Evolutionary conservation across 164 flowering plant genomes (phyloP), one percentile per base, ranked within the genome.

Genomic region (Houttuynia cordata): DNA sequence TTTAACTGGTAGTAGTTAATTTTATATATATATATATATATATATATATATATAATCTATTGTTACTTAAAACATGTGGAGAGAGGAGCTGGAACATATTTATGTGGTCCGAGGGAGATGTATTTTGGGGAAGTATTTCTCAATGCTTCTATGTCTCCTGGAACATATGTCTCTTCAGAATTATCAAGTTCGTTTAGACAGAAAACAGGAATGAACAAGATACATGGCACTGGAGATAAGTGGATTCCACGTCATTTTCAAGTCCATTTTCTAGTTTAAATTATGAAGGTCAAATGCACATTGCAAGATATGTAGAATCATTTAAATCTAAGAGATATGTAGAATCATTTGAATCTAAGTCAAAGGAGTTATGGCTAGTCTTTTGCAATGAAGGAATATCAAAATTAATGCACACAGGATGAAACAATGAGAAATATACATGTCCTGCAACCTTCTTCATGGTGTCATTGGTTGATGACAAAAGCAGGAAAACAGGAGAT

Each of bases 381-480:
- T 93, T 93, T 68, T 83, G 58, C 24, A 78, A 90, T 69, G 99
- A 93, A 74, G 99, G 99, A 22, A 49, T 78, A 21, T 86, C 99
- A 69, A 94, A 88, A 76, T 75, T 94, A 67, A 75, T 91, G 61
- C 86, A 94, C 66, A 80, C 96, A 40, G 49, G 69, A 58, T 68
- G 84, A 80, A 40, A 70, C 69, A 47, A 53, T 57, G 14, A 82
- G 76, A 42, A 75, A 70, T 22, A 61, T 78, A 60, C 91, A 75
- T 70, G 65, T 91, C 41, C 75, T 91, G 76, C 88, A 70, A 65
- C 96, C 95, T 49, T 94, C 99, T 63, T 74, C 80, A 62, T 94
- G 97, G 97, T 94, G 99, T 97, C 83, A 77, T 60, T 91, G 99
- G 99, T 70, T 94, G 75, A 91, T 81, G 79, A 88, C 87, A 51